Conservation (phyloP, 306 rosid species). For the Betula pendula region DNA sequence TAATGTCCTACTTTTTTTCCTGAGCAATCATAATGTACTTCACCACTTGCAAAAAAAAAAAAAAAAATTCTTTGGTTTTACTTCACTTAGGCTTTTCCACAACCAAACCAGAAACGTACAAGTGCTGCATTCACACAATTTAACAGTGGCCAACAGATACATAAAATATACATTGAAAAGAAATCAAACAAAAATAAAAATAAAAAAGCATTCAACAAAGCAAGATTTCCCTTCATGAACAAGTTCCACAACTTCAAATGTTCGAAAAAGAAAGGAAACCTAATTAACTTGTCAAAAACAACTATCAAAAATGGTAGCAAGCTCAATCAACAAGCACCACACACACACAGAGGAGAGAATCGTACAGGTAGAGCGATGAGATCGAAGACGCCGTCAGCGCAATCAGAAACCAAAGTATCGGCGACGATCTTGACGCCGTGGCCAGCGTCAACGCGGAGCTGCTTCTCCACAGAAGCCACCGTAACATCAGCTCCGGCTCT, state of each 20-base stretch:
- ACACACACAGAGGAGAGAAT: not conserved
- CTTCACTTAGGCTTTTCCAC: not conserved
- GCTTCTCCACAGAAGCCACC: slow-evolving; percentile 70
- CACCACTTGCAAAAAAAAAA: not conserved
- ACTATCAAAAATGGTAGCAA: not conserved
- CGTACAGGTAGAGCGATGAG: slow-evolving; percentile 78
- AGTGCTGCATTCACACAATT: not conserved
- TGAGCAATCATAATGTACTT: not conserved
- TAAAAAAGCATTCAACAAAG: not conserved
- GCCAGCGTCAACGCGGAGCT: slow-evolving; percentile 61
- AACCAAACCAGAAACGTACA: not conserved
- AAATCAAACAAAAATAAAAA: not conserved
- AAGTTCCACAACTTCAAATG: not conserved
- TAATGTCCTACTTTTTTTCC: not conserved
- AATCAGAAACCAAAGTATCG: slow-evolving; percentile 64
- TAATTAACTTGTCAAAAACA: too few species aligned
- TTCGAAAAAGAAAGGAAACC: too few species aligned
- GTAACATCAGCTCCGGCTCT: slow-evolving; percentile 91
- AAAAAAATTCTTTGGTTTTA: not conserved
- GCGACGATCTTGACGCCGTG: slow-evolving; percentile 76
- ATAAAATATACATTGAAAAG: not conserved
- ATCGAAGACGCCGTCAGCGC: slow-evolving; percentile 56
- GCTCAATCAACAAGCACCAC: not conserved
- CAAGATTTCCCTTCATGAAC: not conserved
- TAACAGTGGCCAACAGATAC: not conserved